Base-by-base conservation (phyloP, 305 asterid species). In the Vinca major region DNA sequence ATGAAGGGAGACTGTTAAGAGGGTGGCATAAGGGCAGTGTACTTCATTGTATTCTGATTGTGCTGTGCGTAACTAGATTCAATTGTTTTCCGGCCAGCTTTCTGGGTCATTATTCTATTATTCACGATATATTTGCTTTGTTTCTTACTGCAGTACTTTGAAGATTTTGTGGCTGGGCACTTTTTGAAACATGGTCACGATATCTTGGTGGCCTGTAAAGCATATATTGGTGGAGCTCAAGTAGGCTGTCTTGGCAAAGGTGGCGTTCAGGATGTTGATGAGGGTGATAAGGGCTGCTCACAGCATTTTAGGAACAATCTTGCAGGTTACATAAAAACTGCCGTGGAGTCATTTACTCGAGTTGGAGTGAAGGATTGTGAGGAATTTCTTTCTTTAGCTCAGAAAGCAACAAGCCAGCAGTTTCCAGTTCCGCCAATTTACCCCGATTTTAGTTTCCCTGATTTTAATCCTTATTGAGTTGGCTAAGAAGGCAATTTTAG, bases 191-290 rank as follows among this genome's bases (percentile, higher is more conserved):
- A 73, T 56, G 88, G 85, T 11, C 84, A 73, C 26, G 93, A 82
- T 68, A 84, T 93, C 66, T 79, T 93, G 21, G 75, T 79, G 47
- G 88, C 95, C 4, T 93, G 99, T 43, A 88, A 79, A 75, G 96
- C 96, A 48, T 93, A 89, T 73, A 49, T 81, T 71, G 88, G 87
- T 0, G 99, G 97, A 57, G 96, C 92, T 66, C 92, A 80, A 77
- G 96, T 91, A 58, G 97, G 97, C 5, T 82, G 91, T 71, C 84
- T 90, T 49, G 91, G 77, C 13, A 85, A 79, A 76, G 96, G 98
- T 3, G 90, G 96, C 0, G 88, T 84, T 53, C 90, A 87, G 66
- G 96, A 82, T 66, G 89, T 83, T 4, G 91, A 85, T 37, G 93
- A 86, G 66, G 88, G 86, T 4, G 81, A 80, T 68, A 81, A 77